Evolutionary conservation across 108 stramenopile species (phyloP).

Genomic region (Cyclotella baltica): DNA sequence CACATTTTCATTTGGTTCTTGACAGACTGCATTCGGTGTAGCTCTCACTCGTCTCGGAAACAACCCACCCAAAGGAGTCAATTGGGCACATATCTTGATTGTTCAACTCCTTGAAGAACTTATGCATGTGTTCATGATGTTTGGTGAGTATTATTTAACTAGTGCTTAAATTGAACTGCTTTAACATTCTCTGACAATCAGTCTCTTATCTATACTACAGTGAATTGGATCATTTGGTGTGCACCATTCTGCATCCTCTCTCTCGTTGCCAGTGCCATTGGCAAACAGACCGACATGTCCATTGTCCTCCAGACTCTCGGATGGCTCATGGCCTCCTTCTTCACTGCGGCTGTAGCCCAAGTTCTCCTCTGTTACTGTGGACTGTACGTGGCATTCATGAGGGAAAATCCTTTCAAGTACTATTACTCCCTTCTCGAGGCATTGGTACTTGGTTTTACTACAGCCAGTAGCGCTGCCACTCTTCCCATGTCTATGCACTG

Average conservation of each 20-base stretch:
- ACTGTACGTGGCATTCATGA: constrained; percentile 14
- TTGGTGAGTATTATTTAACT: too few species aligned
- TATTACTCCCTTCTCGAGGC: constrained; percentile 32
- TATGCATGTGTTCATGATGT: constrained; percentile 42
- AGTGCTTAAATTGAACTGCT: too few species aligned
- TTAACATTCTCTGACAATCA: too few species aligned
- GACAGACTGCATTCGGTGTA: not conserved
- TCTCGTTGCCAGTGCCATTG: constrained; percentile 48
- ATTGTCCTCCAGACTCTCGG: constrained; percentile 35
- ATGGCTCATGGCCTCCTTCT: constrained; percentile 30
- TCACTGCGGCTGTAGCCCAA: constrained; percentile 23
- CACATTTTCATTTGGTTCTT: not conserved
- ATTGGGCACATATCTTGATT: constrained; percentile 12
- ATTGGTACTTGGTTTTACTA: constrained; percentile 44
- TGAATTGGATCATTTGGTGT: constrained; percentile 43
- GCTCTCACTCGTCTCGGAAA: not conserved
- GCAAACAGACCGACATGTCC: constrained; percentile 24
- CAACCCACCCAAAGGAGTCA: constrained; percentile 8
- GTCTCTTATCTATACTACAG: too few species aligned
- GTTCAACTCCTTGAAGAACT: constrained; percentile 40
- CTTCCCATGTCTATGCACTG: constrained; percentile 42
- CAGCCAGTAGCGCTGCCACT: constrained; percentile 49
- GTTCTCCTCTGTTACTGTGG: constrained; percentile 36
- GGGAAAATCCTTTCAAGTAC: constrained; percentile 41
- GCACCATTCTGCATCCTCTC: constrained; percentile 52